Conservation (phyloP, 306 rosid genomes). For the Erythrophleum fordii region DNA sequence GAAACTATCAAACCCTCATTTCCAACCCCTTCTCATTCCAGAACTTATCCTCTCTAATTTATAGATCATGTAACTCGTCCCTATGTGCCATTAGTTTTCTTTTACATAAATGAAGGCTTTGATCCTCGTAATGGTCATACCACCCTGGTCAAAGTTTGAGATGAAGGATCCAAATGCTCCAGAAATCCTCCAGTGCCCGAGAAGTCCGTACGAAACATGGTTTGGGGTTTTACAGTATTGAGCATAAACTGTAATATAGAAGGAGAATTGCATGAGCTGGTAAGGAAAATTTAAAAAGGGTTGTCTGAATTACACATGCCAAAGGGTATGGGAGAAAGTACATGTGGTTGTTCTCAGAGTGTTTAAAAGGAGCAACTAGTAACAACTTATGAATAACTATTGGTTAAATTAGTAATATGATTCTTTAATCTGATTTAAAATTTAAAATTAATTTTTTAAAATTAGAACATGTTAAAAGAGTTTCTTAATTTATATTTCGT, state of each 20-base stretch:
- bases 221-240: neutral
- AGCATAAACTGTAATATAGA: neutral
- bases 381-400: too few species aligned
- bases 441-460: too few species aligned
- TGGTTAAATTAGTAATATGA: too few species aligned
- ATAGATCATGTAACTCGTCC: conserved; percentile 38
- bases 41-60: conserved; percentile 35
- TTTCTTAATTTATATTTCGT: too few species aligned
- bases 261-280: neutral
- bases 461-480: too few species aligned
- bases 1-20: conserved; percentile 59
- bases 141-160: neutral
- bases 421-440: too few species aligned
- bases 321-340: neutral
- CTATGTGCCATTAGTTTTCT: conserved; percentile 50
- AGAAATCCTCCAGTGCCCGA: conserved; percentile 35
- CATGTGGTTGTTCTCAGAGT: neutral
- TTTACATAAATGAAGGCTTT: conserved; percentile 28
- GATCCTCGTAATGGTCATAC: neutral
- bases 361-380: neutral
- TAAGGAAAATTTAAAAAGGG: neutral
- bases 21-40: conserved; percentile 56
- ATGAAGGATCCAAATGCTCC: conserved; percentile 38
- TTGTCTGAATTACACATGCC: neutral
- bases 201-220: conserved; percentile 44